Percentiles rank a stretch among this genome's conserved stretches.
Evolutionary conservation across 257 asterid species (phyloP).

Genomic region (Echites panduratus): DNA sequence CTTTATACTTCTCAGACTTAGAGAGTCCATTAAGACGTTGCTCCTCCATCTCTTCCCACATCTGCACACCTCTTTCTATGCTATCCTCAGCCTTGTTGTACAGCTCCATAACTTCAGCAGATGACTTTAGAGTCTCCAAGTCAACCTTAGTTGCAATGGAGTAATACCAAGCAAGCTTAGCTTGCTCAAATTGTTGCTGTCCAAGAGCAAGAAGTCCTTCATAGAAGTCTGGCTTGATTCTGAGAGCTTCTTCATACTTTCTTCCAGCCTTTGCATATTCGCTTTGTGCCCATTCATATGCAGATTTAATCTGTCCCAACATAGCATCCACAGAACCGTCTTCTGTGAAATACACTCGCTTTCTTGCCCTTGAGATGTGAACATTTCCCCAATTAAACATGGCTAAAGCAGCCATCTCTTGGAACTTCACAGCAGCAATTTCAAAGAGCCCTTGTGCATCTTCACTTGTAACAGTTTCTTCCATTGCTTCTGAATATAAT

Average conservation of each 20-base stretch:
- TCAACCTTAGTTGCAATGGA: conserved; percentile 47
- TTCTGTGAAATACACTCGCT: conserved; percentile 48
- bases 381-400: conserved; percentile 92
- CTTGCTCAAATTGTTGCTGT: conserved; percentile 78
- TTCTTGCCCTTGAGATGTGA: conserved; percentile 81
- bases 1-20: conserved; percentile 53
- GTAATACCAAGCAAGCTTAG: conserved; percentile 80
- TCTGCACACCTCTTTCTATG: conserved; percentile 86
- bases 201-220: conserved; percentile 97
- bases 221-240: conserved; percentile 78
- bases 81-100: conserved; percentile 93
- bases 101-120: conserved; percentile 63
- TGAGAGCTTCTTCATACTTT: conserved; percentile 72
- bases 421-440: conserved; percentile 70
- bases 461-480: conserved; percentile 74
- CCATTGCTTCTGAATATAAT: conserved; percentile 83
- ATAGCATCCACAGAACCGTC: conserved; percentile 48
- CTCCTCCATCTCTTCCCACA: conserved; percentile 96
- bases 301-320: conserved; percentile 45
- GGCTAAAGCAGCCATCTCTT: conserved; percentile 87
- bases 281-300: conserved; percentile 66
- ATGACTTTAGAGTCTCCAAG: conserved; percentile 41
- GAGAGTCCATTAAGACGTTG: conserved; percentile 84
- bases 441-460: conserved; percentile 73
- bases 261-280: conserved; percentile 66